Evolutionary conservation across 371 early-diverging fungal genomes (phyloP), one percentile per base, ranked within the genome.

Genomic region (Choanephora cucurbitarum): DNA sequence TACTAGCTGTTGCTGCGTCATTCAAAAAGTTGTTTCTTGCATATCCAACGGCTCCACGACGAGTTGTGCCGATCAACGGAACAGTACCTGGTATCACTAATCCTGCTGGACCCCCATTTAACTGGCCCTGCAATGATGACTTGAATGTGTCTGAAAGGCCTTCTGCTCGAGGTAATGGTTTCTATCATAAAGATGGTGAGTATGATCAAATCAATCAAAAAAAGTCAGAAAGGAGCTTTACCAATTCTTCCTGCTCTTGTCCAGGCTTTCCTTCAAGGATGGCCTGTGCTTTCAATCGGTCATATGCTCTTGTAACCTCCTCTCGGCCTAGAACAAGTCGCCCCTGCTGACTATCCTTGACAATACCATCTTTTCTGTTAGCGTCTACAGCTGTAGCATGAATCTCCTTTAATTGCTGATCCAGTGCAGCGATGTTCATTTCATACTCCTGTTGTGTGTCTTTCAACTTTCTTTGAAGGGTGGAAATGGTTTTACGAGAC

Each of bases 401-500:
- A 31, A 89, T 69, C 37, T 90, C 82, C 47, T 86, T 85, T 22
- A 92, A 59, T 58, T 92, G 87, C 32, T 82, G 73, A 53, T 91
- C 90, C 71, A 90, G 82, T 8, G 79, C 72, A 13, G 82, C 77
- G 31, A 91, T 64, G 55, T 89, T 90, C 39, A 73, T 75, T 41
- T 86, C 77, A 34, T 87, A 86, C 45, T 88, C 84, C 28, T 77
- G 73, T 24, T 88, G 85, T 0, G 86, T 62, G 52, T 91, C 88
- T 53, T 78, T 81, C 47, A 91, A 64, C 53, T 89, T 86, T 18
- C 73, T 70, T 63, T 92, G 90, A 21, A 92, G 69, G 15, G 91
- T 87, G 32, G 87, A 77, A 31, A 92, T 87, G 0, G 90, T 92
- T 42, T 90, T 88, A 1, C 91, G 84, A 11, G 92, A 90, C 79